phyloP scores from a whole-genome alignment of 805 yeast species.

The Yamadazyma nakazawae region DNA sequence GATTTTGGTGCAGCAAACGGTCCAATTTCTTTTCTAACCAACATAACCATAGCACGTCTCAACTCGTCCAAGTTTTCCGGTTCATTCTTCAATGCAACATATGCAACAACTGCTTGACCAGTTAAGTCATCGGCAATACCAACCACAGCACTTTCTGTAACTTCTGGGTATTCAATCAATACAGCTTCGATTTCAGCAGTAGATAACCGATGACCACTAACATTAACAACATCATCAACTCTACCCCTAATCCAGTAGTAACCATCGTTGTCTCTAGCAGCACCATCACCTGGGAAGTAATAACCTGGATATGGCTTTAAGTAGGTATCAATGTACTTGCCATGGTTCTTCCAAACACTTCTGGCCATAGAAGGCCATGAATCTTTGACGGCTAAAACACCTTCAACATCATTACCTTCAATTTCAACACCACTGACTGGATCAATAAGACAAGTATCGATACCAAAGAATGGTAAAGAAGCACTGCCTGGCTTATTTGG shows the following conservation, averaged over 20 bases:
- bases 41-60: slow-evolving; percentile 61
- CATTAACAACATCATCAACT: slow-evolving; percentile 97
- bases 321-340: slow-evolving; percentile 85
- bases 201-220: slow-evolving; percentile 96
- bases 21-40: slow-evolving; percentile 77
- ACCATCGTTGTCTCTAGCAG: slow-evolving; percentile 95
- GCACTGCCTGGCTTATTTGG: slow-evolving; percentile 98
- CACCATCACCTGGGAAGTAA: slow-evolving; percentile 98
- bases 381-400: slow-evolving; percentile 84
- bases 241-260: slow-evolving; percentile 98
- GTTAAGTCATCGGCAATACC: slow-evolving; percentile 82
- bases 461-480: slow-evolving; percentile 93
- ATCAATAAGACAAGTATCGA: slow-evolving; percentile 86
- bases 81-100: slow-evolving; percentile 65
- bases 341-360: slow-evolving; percentile 86
- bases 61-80: slow-evolving; percentile 48
- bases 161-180: slow-evolving; percentile 63
- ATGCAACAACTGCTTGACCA: slow-evolving; percentile 84
- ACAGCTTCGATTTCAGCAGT: slow-evolving; percentile 97
- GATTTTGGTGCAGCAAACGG: slow-evolving; percentile 85
- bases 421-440: slow-evolving; percentile 88
- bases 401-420: slow-evolving; percentile 87
- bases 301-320: slow-evolving; percentile 88
- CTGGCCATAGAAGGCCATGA: slow-evolving; percentile 99
- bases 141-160: slow-evolving; percentile 79